A percentile compares a stretch with the other conserved stretches of the same genome.
These are phyloP conservation scores for Umbelopsis sp. DNA, from an alignment of 371 early-diverging fungal species.

Conservation along the genomic window DNA sequence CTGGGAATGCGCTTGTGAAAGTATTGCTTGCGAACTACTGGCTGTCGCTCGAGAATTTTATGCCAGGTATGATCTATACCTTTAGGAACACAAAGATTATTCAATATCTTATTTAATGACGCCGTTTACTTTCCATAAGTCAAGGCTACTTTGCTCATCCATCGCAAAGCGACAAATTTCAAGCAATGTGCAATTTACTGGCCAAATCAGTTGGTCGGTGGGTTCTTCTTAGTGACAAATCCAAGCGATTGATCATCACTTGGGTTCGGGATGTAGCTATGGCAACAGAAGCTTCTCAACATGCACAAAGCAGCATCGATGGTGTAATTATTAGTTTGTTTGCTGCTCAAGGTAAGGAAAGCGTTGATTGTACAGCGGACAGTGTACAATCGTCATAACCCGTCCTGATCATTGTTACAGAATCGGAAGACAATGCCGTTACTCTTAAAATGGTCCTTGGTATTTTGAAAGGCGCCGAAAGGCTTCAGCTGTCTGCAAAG, in stretches of 20 bases:
- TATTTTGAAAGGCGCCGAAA: not conserved
- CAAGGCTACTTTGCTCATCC: not conserved
- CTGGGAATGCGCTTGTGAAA: not conserved
- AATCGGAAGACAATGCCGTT: not conserved
- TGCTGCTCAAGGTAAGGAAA: conserved; percentile 1
- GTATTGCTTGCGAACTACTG: not conserved
- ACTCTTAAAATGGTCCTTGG: not conserved
- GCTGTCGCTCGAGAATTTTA: not conserved
- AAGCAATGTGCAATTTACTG: not conserved
- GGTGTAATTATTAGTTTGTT: not conserved
- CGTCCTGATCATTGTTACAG: not conserved
- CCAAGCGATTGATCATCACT: not conserved
- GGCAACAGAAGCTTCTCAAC: not conserved
- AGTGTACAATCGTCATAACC: too few relatives aligned
- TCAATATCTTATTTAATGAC: not conserved
- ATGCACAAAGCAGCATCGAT: not conserved
- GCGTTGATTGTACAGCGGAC: not conserved
- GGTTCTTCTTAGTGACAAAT: not conserved
- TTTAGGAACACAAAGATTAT: not conserved
- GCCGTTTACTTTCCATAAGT: not conserved
- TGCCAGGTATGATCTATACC: not conserved
- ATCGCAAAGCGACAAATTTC: not conserved
- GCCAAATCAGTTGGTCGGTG: not conserved
- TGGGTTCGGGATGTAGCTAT: not conserved
- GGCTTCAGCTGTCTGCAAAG: not conserved